Base-by-base conservation (phyloP, 768 basidiomycete species). In the Trametes coccinea region DNA sequence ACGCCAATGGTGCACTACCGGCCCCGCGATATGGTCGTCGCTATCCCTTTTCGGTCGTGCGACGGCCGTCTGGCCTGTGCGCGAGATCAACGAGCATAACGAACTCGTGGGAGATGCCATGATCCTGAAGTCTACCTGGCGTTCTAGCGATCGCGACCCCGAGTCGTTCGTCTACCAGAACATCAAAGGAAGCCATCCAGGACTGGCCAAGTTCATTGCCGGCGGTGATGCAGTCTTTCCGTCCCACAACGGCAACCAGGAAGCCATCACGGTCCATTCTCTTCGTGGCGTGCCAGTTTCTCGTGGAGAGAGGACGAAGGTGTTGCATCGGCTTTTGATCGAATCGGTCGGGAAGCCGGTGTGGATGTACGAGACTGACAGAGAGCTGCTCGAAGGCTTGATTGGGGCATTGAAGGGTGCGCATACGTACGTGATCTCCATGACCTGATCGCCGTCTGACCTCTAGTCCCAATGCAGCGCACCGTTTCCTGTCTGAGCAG, bases 401-500 rank as follows among this genome's bases (percentile, higher is more conserved):
- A 29, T 33, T 9, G 17, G 60, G 17, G 60, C 45, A 17, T 27
- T 53, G 43, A 16, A 45, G 41, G 59, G 59, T 57, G 37, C n/a
- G 29, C 41, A 27, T 54, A 37, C 22, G 34, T 54, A 37, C 22
- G 34, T 37, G 34, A 37, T 37, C 34, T 5, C 34, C 5, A 37
- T 37, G 2, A 37, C 1, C 34, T 37, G 34, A 1, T 6, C 2
- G 34, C 11, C 1, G 2, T 1, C 34, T 37, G 34, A 37, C 34
- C 34, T 37, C 34, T 37, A 37, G 34, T 37, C 34, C 34, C 34
- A 37, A 37, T 37, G 34, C 34, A 72, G 71, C 63, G 34, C 69
- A 73, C 58, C 27, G 64, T 44, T 60, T 59, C 44, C 60, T 70
- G 39, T 61, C 46, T 34, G 51, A 67, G 31, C 63, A 69, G 9